phyloP scores from a whole-genome alignment of 2,329 filamentous ascomycete species.

The Fusarium neocosmosporiellum region DNA sequence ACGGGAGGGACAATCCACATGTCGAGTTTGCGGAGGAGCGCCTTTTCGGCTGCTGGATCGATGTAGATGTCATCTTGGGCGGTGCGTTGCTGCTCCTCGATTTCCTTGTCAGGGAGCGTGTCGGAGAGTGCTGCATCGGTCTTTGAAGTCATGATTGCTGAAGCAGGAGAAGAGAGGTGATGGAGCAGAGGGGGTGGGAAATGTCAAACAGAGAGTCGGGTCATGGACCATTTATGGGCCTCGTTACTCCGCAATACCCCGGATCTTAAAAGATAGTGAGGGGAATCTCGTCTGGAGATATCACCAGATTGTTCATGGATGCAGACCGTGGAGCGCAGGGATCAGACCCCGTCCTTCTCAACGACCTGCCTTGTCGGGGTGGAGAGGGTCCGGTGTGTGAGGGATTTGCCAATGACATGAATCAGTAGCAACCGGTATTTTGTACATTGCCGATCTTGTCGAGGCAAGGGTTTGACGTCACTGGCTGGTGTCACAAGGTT shows the following conservation, averaged over 20 bases:
- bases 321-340: background rate
- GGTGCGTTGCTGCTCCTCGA: constrained; percentile 30
- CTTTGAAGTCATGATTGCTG: constrained; percentile 31
- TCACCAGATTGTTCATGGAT: background rate
- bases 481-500: background rate
- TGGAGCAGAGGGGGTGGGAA: background rate
- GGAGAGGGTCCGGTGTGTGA: constrained; percentile 21
- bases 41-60: constrained; percentile 45
- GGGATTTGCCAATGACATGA: constrained; percentile 31
- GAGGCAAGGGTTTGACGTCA: background rate
- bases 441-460: constrained; percentile 6
- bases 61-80: constrained; percentile 40
- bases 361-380: constrained; percentile 18
- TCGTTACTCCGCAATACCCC: constrained; percentile 37
- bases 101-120: constrained; percentile 28
- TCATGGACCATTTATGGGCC: constrained; percentile 28
- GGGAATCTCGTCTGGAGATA: constrained; percentile 12
- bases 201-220: background rate
- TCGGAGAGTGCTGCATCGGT: background rate
- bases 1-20: constrained; percentile 71
- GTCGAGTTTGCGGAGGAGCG: constrained; percentile 69
- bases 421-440: constrained; percentile 23
- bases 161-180: background rate
- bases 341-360: background rate
- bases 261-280: constrained; percentile 18